Base-by-base conservation (phyloP, 2,329 filamentous ascomycete genomes). In the Sporothrix phasma region DNA sequence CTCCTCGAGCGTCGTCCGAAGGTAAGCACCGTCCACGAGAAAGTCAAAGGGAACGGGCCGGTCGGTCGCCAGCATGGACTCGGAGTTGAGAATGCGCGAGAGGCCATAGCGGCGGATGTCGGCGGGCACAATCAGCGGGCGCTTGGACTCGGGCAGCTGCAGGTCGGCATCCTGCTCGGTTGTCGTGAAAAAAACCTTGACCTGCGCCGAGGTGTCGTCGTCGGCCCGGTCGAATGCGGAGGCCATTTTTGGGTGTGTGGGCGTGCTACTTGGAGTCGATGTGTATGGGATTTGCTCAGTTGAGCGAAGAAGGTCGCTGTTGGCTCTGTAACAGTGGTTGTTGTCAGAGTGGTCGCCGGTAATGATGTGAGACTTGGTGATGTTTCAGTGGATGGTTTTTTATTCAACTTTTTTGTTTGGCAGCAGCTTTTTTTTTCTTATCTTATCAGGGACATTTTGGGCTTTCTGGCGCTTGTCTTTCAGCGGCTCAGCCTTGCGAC, bases 1-100 rank as follows among this genome's bases (percentile, higher is more conserved):
- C 72, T 97, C 90, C 74, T 96, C 90, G 69, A 99, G 84, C 19
- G 90, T 91, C 29, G 92, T 89, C 67, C 90, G 88, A 61, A 99
- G 84, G 76, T 96, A 97, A 72, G 88, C 87, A 74, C 94, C 94
- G 75, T 97, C 94, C 77, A 96, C 88, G 70, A 99, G 84, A 78
- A 99, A 97, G 76, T 99, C 94, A 76, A 99, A 88, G 19, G 90
- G 90, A 54, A 92, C 82, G 13, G 89, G 85, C 11, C 79, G 77
- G 51, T 84, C 86, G 53, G 84, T 87, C 73, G 82, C 80, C 74
- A 89, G 85, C 82, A 89, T 87, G 39, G 84, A 84, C 78, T 86
- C 84, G 70, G 86, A 88, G 75, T 89, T 89, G 73, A 89, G 80
- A 66, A 89, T 85, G 65, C 85, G 81, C 19, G 86, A 88, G 62